These are phyloP conservation scores for Diaporthe sp. DNA, from an alignment of 2,329 filamentous ascomycete genomes.

Conservation along the genomic window DNA sequence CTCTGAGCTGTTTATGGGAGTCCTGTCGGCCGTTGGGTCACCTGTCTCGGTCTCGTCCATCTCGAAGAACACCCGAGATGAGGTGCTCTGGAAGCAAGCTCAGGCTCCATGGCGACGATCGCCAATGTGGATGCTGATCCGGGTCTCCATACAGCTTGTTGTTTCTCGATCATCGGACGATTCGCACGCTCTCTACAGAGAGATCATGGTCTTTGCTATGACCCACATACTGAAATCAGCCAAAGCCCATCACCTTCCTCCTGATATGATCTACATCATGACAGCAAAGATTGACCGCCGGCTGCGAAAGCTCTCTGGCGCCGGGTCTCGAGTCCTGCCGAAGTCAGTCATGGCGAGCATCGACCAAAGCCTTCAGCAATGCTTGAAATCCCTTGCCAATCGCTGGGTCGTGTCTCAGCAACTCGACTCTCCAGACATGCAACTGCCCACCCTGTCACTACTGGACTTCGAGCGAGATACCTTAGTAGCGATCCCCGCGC, in stretches of 20 bases:
- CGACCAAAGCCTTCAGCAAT: background rate
- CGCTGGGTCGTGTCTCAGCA: background rate
- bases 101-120: conserved; percentile 64
- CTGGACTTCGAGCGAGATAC: conserved; percentile 45
- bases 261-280: conserved; percentile 56
- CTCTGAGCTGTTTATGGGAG: conserved; percentile 61
- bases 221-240: conserved; percentile 51
- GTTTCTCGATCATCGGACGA: conserved; percentile 35
- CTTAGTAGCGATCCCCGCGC: conserved; percentile 31
- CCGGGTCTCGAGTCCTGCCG: background rate
- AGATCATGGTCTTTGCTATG: conserved; percentile 64
- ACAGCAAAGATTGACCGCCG: conserved; percentile 60
- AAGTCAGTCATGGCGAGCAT: background rate
- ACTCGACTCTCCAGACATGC: background rate
- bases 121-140: conserved; percentile 68
- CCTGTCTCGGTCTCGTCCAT: conserved; percentile 50
- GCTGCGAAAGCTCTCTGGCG: conserved; percentile 54
- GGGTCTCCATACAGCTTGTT: conserved; percentile 62
- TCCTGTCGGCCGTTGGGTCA: conserved; percentile 57
- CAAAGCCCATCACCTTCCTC: conserved; percentile 37
- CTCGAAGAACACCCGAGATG: conserved; percentile 65
- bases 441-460: conserved; percentile 35
- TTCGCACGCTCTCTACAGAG: conserved; percentile 59
- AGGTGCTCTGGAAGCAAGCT: conserved; percentile 58
- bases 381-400: background rate